A percentile compares a stretch with the other conserved stretches of the same genome.
These are phyloP conservation scores for Paecilomyces sp. DNA, from an alignment of 2,329 filamentous ascomycete genomes.

Conservation along the genomic window DNA sequence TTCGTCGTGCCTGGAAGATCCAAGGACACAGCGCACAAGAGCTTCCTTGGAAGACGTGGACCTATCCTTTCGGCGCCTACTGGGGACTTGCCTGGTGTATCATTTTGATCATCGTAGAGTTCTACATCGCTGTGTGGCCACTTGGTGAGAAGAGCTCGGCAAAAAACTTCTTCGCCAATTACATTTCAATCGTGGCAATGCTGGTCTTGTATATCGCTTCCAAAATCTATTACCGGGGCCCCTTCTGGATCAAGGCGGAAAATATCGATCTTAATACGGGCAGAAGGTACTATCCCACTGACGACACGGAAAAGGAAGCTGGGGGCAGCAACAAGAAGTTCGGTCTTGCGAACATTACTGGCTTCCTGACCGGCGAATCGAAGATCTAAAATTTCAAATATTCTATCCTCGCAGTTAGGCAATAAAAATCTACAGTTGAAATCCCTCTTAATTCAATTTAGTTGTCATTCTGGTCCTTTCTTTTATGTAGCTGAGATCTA, in stretches of 20 bases:
- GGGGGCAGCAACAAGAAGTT: background rate
- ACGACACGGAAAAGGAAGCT: background rate
- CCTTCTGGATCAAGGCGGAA: constrained; percentile 25
- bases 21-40: constrained; percentile 31
- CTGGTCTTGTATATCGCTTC: constrained; percentile 36
- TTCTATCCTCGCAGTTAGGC: background rate
- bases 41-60: constrained; percentile 39
- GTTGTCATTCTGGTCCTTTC: too few species aligned
- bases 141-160: constrained; percentile 26
- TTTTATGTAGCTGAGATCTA: too few species aligned
- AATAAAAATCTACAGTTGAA: too few species aligned
- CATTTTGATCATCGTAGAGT: constrained; percentile 40
- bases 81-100: constrained; percentile 41
- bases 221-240: constrained; percentile 32
- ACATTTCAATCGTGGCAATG: constrained; percentile 38
- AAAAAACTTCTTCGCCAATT: constrained; percentile 42
- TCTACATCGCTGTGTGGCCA: constrained; percentile 43
- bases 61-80: constrained; percentile 37
- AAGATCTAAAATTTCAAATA: background rate
- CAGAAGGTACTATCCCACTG: background rate
- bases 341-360: background rate
- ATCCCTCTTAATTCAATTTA: too few species aligned
- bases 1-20: constrained; percentile 34
- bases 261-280: constrained; percentile 27
- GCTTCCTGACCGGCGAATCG: background rate